A percentile compares a stretch with the other conserved stretches of the same genome.
phyloP scores from a whole-genome alignment of 345 rosid species.

The Populus deltoides region DNA sequence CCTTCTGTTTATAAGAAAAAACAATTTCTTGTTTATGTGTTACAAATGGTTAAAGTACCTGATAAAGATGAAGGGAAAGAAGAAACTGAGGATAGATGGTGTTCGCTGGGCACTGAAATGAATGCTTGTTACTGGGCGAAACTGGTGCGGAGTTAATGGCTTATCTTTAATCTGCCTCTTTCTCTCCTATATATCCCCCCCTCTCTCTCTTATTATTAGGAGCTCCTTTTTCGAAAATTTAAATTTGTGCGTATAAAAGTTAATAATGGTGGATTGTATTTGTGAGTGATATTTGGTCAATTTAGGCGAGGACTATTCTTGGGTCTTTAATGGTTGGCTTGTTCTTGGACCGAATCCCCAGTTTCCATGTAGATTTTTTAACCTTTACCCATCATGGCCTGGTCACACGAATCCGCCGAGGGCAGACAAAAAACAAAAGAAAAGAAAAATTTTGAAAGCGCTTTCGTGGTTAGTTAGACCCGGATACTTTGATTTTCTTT shows the following conservation, averaged over 20 bases:
- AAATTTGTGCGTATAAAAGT: background rate
- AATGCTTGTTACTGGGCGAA: constrained; percentile 43
- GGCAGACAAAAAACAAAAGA: background rate
- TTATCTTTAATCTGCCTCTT: constrained; percentile 20
- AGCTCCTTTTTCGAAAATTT: background rate
- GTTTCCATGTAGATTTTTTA: background rate
- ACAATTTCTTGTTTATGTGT: background rate
- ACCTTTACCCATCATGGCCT: background rate
- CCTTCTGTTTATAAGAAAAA: background rate
- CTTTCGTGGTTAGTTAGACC: background rate
- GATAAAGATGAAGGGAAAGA: background rate
- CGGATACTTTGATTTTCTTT: background rate
- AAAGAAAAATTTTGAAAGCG: background rate
- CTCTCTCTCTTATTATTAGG: background rate
- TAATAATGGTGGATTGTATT: background rate
- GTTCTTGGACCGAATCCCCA: constrained; percentile 26
- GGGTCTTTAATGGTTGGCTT: background rate
- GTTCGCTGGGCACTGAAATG: constrained; percentile 33
- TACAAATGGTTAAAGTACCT: constrained; percentile 19
- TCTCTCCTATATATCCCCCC: constrained; percentile 2
- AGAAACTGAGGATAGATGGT: constrained; percentile 12
- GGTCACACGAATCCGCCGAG: background rate
- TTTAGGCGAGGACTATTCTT: constrained; percentile 21
- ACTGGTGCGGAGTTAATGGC: constrained; percentile 45
- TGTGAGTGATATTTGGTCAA: background rate